phyloP scores from a whole-genome alignment of 192 early-diverging fungal genomes.

The Diversispora epigaea region DNA sequence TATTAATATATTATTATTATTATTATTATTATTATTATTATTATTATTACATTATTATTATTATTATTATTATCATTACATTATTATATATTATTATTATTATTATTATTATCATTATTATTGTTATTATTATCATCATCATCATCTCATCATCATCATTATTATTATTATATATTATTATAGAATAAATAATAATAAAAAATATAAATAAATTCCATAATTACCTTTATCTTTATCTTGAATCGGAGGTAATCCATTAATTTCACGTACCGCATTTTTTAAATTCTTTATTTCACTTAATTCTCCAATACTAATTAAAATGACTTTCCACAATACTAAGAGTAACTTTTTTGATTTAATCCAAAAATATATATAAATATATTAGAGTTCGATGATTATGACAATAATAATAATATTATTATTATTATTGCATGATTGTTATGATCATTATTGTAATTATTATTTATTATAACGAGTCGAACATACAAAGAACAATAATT shows the following conservation, averaged over 20 bases:
- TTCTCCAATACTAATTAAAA: slow-evolving; percentile 61
- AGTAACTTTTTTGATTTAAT: slow-evolving; percentile 49
- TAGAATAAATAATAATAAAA: not conserved
- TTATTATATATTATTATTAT: not conserved
- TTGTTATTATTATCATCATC: no score
- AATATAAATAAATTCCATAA: slow-evolving; percentile 5
- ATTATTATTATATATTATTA: no score
- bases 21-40: no score
- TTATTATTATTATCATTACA: no score
- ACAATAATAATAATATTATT: not conserved
- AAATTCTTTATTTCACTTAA: slow-evolving; percentile 48
- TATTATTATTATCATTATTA: no score
- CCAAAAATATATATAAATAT: not conserved
- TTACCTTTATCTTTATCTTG: slow-evolving; percentile 26
- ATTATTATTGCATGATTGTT: no score
- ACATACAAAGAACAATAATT: no score
- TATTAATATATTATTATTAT: not conserved
- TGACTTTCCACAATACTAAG: slow-evolving; percentile 68
- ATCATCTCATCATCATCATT: no score
- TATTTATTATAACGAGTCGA: no score
- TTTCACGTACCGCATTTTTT: slow-evolving; percentile 47
- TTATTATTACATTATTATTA: no score
- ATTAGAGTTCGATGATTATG: not conserved
- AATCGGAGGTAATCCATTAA: slow-evolving; percentile 51
- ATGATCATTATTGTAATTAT: no score